Evolutionary conservation across 306 rosid genomes (phyloP), one percentile per base, ranked within the genome.

Genomic region (Geum urbanum): DNA sequence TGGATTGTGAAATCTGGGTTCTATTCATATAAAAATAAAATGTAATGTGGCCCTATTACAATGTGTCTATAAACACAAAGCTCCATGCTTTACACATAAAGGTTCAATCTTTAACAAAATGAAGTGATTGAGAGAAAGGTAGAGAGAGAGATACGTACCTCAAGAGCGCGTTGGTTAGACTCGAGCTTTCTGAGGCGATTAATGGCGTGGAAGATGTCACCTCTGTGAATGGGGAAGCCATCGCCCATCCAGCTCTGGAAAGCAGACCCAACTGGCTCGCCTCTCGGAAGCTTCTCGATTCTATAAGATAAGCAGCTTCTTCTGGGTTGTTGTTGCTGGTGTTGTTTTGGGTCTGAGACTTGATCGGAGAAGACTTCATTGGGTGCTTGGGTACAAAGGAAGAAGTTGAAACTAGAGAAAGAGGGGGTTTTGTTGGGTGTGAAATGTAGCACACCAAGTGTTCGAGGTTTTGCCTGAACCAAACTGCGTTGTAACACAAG

Each of bases 221-320:
- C 89, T 74, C 91, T 79, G 40, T 83, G 89, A 77, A 94, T 71
- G 53, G 95, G 95, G 75, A 88, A 87, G 37, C 97, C 97, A 74
- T 89, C 92, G 8, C 97, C 82, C 99, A 94, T 94, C 97, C 96
- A 94, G 62, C 91, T 83, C 71, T 84, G 85, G 63, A 94, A 91
- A 40, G 96, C 95, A 63, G 76, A 83, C 63, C 89, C 87, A 64
- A 87, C 81, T 1, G 88, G 77, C 70, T 85, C 87, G 50, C 75
- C 86, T 67, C 64, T 80, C 10, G 81, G 78, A 52, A 89, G 86
- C 72, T 78, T 88, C 88, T 91, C 99, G 54, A 94, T 91, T 82
- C 86, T 86, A 58, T 76, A 74, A 47, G 91, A 94, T 24, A 94
- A 84, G 83, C 89, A 78, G 32, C 67, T 67, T 15, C 67, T 67